phyloP scores from a whole-genome alignment of 176 grass and related monocot genomes.

The Juncus effusus region DNA sequence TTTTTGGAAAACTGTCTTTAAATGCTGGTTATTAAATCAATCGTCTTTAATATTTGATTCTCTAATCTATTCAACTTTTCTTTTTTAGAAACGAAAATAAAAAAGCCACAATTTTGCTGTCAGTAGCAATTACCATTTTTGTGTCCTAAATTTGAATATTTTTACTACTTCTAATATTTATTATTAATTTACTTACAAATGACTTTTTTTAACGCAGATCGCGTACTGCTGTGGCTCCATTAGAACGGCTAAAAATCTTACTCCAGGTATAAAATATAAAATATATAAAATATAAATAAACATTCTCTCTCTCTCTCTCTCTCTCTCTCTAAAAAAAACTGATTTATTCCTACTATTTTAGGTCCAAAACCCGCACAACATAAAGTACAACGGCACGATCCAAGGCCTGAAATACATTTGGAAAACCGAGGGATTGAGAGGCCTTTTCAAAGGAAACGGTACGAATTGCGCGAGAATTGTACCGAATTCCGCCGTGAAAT shows the following conservation, averaged over 20 bases:
- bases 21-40: not conserved
- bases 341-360: constrained; percentile 22
- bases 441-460: constrained; percentile 96
- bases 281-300: too few species aligned
- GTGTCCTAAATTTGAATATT: not conserved
- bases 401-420: constrained; percentile 97
- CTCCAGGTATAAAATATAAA: constrained; percentile 57
- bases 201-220: constrained; percentile 43
- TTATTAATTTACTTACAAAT: constrained; percentile 3
- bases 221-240: constrained; percentile 96
- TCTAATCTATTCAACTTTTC: constrained; percentile 6
- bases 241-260: constrained; percentile 92
- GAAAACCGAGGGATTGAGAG: constrained; percentile 84
- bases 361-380: constrained; percentile 99
- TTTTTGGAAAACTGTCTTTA: not conserved
- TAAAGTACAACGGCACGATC: constrained; percentile 98
- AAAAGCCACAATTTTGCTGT: not conserved
- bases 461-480: constrained; percentile 96
- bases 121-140: not conserved
- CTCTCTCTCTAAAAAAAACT: not conserved
- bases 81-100: not conserved
- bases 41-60: too few species aligned
- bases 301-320: constrained; percentile 12
- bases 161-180: not conserved
- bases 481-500: constrained; percentile 98